Base-by-base conservation (phyloP, 129 eudicot species). In the Lonicera japonica region DNA sequence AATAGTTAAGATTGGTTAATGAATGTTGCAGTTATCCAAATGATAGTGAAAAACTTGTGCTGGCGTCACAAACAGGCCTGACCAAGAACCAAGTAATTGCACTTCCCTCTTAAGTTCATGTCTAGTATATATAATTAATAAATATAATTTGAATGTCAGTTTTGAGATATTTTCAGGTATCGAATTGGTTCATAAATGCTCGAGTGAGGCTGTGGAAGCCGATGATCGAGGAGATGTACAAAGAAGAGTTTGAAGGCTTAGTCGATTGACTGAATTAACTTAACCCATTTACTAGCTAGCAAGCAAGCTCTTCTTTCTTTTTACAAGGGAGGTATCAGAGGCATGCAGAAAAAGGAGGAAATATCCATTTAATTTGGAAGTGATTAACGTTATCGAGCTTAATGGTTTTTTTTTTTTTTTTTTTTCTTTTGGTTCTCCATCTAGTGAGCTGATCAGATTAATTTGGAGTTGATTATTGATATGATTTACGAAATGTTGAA, bases 211-310 rank as follows among this genome's bases (percentile, higher is more conserved):
- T 89, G 54, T 89, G 97, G 97, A 90, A 90, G 66, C 97, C 97
- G 36, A 90, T 90, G 95, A 90, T 90, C n/a, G 97, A 90, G 64
- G 95, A 89, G 70, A 89, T 89, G 95, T 86, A 89, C 63, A 86
- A 83, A 76, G 97, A 89, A 68, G 97, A 90, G 68, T 86, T 86
- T 77, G 89, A 76, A 58, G 97, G 80, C 34, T 77, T 85, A 0
- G 76, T 68, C 51, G 95, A 79, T 57, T 79, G 84, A 46, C 10
- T 50, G 68, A 50, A 8, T 36, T 51, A 5, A 21, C n/a, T 4
- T 11, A 66, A 80, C n/a, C 69, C 66, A 59, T 75, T 70, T n/a
- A n/a, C n/a, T n/a, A n/a, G n/a, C n/a, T n/a, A n/a, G 64, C 19
- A 25, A 58, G 73, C 63, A 13, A 70, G 68, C 68, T 51, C 24